Evolutionary conservation across 257 asterid species (phyloP).

Genomic region (Solanum microdontum): DNA sequence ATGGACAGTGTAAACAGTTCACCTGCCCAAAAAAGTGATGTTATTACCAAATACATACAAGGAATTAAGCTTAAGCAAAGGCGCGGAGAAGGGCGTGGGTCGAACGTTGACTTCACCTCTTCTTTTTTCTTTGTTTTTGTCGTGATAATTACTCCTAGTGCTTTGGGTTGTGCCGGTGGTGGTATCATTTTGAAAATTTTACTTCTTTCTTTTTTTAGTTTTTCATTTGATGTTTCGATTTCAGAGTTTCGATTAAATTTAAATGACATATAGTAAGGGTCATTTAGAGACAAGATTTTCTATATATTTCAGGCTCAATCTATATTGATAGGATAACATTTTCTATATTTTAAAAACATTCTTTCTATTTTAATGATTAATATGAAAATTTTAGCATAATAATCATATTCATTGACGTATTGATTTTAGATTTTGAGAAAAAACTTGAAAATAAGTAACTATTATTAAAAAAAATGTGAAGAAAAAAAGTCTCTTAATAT

Average conservation of each 20-base stretch:
- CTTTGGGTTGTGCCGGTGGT: background rate
- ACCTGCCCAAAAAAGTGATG: background rate
- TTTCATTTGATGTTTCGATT: too few relatives aligned
- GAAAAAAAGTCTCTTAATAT: background rate
- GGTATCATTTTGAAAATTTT: background rate
- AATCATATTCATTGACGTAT: background rate
- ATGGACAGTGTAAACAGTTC: background rate
- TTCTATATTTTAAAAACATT: too few relatives aligned
- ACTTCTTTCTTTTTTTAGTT: too few relatives aligned
- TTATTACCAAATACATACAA: background rate
- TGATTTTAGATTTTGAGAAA: background rate
- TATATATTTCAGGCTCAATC: too few relatives aligned
- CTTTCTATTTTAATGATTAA: background rate
- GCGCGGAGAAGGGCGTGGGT: background rate
- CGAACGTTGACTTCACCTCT: background rate
- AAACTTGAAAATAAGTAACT: background rate
- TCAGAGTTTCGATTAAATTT: too few relatives aligned
- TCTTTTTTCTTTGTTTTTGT: background rate
- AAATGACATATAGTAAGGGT: accelerated
- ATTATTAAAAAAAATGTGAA: too few relatives aligned
- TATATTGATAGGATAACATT: accelerated
- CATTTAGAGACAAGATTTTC: too few relatives aligned
- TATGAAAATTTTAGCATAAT: background rate
- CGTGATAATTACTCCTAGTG: background rate
- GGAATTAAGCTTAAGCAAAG: background rate